These are phyloP conservation scores for Cantharellus anzutake DNA, from an alignment of 768 basidiomycete genomes.

Conservation along the genomic window DNA sequence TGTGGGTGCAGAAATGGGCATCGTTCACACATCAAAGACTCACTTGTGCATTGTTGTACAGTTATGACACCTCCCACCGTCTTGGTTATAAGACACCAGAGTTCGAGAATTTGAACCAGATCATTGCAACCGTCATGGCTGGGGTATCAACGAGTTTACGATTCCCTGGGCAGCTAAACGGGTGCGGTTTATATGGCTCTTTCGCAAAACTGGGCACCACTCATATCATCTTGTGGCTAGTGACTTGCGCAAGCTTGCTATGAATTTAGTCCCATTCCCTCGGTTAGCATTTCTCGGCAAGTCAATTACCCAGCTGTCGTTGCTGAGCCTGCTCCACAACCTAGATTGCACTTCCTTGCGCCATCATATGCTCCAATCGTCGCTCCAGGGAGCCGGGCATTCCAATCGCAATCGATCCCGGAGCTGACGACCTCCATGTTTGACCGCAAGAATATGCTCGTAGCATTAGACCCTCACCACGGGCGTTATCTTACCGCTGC, in stretches of 20 bases:
- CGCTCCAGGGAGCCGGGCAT: conserved; percentile 41
- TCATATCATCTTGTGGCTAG: conserved; percentile 19
- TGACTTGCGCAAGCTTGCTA: conserved; percentile 73
- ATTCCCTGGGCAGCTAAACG: conserved; percentile 88
- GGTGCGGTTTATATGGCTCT: conserved; percentile 25
- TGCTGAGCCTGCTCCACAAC: background rate
- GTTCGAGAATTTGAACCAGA: conserved; percentile 52
- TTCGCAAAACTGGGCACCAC: conserved; percentile 2
- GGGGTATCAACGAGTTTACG: conserved; percentile 84
- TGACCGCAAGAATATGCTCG: conserved; percentile 60
- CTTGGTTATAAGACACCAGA: conserved; percentile 43
- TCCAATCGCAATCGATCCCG: conserved; percentile 36
- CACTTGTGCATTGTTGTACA: conserved; percentile 13
- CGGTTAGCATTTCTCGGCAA: conserved; percentile 20
- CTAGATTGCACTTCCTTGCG: conserved; percentile 79
- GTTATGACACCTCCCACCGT: conserved; percentile 51
- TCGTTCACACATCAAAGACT: background rate
- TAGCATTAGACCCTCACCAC: conserved; percentile 63
- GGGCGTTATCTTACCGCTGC: conserved; percentile 78
- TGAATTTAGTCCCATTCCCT: conserved; percentile 94
- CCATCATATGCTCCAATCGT: conserved; percentile 86
- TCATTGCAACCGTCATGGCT: conserved; percentile 83
- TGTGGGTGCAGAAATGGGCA: conserved; percentile 26
- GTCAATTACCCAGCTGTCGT: background rate
- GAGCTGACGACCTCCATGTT: conserved; percentile 65